These are phyloP conservation scores for Candida alai DNA, from an alignment of 805 yeast species.

Conservation along the genomic window DNA sequence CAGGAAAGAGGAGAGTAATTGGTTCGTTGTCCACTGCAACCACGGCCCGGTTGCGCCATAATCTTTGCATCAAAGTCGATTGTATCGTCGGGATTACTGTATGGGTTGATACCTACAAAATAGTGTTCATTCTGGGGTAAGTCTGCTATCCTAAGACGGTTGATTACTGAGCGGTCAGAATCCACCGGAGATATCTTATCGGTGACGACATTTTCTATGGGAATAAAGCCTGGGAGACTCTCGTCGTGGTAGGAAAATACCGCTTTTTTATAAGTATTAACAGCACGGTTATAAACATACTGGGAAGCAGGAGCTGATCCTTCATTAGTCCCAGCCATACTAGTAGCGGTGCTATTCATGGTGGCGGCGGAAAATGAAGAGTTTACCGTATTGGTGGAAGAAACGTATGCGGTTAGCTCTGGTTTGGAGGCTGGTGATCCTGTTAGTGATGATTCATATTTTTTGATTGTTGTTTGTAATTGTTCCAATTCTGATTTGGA, in stretches of 20 bases:
- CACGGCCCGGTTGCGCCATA: conserved; percentile 26
- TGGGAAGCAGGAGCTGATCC: too few species aligned
- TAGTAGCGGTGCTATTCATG: too few species aligned
- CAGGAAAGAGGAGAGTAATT: conserved; percentile 37
- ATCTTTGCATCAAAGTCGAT: conserved; percentile 29
- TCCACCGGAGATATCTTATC: conserved; percentile 1
- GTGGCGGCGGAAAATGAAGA: too few species aligned
- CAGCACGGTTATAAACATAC: conserved; percentile 7
- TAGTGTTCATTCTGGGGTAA: conserved; percentile 4
- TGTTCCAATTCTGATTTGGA: conserved; percentile 11
- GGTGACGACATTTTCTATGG: conserved; percentile 2
- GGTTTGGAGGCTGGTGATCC: not conserved
- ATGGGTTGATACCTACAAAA: conserved; percentile 22
- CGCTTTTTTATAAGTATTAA: conserved; percentile 3
- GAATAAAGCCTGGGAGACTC: conserved; percentile 8
- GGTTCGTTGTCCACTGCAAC: conserved; percentile 22
- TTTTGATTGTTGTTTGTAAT: conserved; percentile 7
- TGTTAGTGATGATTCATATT: conserved; percentile 4
- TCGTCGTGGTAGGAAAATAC: conserved; percentile 8
- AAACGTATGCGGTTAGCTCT: not conserved
- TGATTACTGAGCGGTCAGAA: conserved; percentile 4
- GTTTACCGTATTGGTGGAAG: too few species aligned
- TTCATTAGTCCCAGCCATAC: too few species aligned
- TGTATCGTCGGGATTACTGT: conserved; percentile 20
- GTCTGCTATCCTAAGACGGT: conserved; percentile 1